These are phyloP conservation scores for Magnaporthales sp. DNA, from an alignment of 2,329 filamentous ascomycete species.

Conservation along the genomic window DNA sequence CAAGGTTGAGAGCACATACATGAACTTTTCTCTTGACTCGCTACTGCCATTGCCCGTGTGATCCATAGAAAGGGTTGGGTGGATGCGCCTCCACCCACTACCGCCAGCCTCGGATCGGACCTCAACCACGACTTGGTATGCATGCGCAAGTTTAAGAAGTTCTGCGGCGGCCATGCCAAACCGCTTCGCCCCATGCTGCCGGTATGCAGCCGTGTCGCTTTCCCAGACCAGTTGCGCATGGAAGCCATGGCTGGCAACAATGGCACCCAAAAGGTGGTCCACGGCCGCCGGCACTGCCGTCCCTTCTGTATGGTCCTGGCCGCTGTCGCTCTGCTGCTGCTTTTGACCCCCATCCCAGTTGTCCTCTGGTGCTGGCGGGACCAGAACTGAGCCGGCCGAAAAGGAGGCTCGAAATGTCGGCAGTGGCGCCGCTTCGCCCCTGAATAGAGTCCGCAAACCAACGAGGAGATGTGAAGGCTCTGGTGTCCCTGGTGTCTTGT, in stretches of 20 bases:
- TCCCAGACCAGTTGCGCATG: conserved; percentile 85
- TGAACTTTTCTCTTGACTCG: conserved; percentile 37
- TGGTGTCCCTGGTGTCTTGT: conserved; percentile 30
- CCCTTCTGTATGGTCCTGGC: conserved; percentile 9
- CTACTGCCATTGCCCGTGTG: background rate
- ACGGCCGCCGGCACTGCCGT: conserved; percentile 25
- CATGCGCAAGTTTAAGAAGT: conserved; percentile 50
- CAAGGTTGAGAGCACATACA: conserved; percentile 67
- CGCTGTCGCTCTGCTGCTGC: conserved; percentile 13
- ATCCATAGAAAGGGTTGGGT: background rate
- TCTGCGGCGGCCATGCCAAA: conserved; percentile 81
- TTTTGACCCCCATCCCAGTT: conserved; percentile 13
- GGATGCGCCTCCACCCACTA: background rate
- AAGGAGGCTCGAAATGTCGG: conserved; percentile 57
- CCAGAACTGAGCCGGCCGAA: conserved; percentile 44
- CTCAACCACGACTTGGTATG: conserved; percentile 36
- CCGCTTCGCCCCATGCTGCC: conserved; percentile 64
- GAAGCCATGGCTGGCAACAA: conserved; percentile 85
- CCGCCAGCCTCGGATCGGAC: conserved; percentile 12
- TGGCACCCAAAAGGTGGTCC: conserved; percentile 52
- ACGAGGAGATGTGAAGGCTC: conserved; percentile 35
- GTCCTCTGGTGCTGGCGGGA: conserved; percentile 20
- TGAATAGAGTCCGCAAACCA: conserved; percentile 51
- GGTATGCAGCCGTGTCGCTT: conserved; percentile 76
- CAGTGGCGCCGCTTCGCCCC: conserved; percentile 43